Percentiles rank a stretch among this genome's conserved stretches.
Conservation (phyloP, 75 land plant genomes). For the Selaginella moellendorffii region DNA sequence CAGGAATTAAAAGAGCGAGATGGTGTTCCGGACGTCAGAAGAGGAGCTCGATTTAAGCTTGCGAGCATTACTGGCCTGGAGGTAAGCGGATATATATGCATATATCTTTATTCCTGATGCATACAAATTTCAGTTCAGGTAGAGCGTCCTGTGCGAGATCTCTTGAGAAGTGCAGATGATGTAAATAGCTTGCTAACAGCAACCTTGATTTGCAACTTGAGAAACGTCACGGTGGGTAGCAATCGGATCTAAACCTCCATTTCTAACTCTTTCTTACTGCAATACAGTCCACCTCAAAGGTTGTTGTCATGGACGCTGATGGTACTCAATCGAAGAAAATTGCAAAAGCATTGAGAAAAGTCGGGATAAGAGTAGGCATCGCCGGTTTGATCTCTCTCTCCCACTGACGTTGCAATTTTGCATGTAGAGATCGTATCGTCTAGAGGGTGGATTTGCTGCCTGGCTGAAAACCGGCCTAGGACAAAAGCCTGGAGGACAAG, state of each 20-base stretch:
- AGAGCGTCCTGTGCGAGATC: slow-evolving; percentile 37
- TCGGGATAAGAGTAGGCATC: slow-evolving; percentile 60
- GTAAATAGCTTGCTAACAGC: slow-evolving; percentile 52
- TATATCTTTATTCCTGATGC: not conserved
- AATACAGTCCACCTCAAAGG: slow-evolving; percentile 60
- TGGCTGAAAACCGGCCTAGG: slow-evolving; percentile 67
- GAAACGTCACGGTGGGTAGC: slow-evolving; percentile 49
- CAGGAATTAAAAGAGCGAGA: slow-evolving; percentile 69
- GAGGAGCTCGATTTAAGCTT: slow-evolving; percentile 54
- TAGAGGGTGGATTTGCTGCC: slow-evolving; percentile 68
- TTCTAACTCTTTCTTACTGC: too few species aligned
- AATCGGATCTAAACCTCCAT: too few species aligned
- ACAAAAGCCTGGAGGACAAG: slow-evolving; percentile 46
- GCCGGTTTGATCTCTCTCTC: too few species aligned
- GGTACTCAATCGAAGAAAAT: slow-evolving; percentile 63
- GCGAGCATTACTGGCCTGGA: slow-evolving; percentile 42
- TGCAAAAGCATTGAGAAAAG: slow-evolving; percentile 70
- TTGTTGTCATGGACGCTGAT: slow-evolving; percentile 77
- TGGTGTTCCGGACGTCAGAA: slow-evolving; percentile 82
- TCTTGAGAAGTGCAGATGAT: slow-evolving; percentile 47
- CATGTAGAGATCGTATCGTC: slow-evolving; percentile 45
- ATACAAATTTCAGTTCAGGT: slow-evolving; percentile 15
- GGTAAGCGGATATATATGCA: slow-evolving; percentile 22
- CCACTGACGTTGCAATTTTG: not conserved
- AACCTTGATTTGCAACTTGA: slow-evolving; percentile 54